phyloP scores from a whole-genome alignment of 2,329 filamentous ascomycete genomes.

The Fusarium sp. region DNA sequence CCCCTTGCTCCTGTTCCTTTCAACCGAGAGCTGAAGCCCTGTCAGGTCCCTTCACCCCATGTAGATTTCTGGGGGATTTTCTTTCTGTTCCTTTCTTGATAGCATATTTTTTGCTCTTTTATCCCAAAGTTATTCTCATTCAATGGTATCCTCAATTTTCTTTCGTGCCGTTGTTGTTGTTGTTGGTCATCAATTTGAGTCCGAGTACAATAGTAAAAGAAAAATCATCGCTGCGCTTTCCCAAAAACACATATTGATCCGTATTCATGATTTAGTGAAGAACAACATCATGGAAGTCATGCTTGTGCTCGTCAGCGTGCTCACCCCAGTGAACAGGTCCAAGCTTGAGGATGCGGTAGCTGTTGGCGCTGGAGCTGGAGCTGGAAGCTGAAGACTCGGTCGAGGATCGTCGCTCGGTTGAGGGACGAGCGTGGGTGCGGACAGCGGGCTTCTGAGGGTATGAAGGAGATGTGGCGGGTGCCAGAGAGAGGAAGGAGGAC shows the following conservation, averaged over 20 bases:
- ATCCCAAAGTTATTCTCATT: neutral
- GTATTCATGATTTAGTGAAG: conserved; percentile 51
- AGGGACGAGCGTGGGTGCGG: conserved; percentile 44
- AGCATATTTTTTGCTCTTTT: conserved; percentile 2
- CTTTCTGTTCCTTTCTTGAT: neutral
- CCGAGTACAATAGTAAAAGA: neutral
- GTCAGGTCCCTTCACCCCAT: conserved; percentile 18
- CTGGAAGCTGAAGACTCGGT: conserved; percentile 50
- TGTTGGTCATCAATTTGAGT: conserved; percentile 5
- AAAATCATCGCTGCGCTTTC: conserved; percentile 35
- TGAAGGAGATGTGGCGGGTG: conserved; percentile 68
- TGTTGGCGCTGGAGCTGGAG: conserved; percentile 51
- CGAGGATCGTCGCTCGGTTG: conserved; percentile 62
- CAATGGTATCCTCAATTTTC: conserved; percentile 8
- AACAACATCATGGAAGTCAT: conserved; percentile 65
- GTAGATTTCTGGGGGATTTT: conserved; percentile 1
- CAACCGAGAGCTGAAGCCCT: conserved; percentile 38
- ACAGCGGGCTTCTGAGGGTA: conserved; percentile 61
- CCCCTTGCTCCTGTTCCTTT: conserved; percentile 42
- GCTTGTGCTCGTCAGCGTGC: conserved; percentile 67
- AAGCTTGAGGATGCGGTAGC: conserved; percentile 70
- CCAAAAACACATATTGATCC: conserved; percentile 11
- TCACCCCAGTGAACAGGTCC: conserved; percentile 74
- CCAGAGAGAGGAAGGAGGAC: conserved; percentile 66
- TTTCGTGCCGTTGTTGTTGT: neutral